Evolutionary conservation across 352 stramenopile genomes (phyloP).

Genomic region (Phytophthora kernoviae): DNA sequence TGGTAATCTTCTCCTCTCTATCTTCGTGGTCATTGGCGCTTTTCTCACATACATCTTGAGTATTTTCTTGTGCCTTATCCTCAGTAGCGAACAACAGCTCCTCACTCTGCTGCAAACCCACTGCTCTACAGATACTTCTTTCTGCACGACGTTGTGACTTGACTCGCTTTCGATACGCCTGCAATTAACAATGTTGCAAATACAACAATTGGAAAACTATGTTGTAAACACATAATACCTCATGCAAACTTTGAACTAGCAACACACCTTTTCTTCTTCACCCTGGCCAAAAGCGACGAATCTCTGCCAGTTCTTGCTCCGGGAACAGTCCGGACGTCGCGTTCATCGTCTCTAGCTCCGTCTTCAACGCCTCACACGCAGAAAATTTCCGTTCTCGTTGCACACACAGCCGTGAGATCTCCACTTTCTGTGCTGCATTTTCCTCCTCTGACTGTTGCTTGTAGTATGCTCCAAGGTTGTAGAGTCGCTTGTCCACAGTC

Average conservation of each 20-base stretch:
- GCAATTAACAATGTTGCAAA: not conserved
- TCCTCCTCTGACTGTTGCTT: not conserved
- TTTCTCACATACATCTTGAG: not conserved
- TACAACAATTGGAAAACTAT: too few species aligned
- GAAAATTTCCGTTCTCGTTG: slow-evolving; percentile 28
- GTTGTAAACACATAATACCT: not conserved
- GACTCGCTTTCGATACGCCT: slow-evolving; percentile 38
- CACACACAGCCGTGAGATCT: slow-evolving; percentile 13
- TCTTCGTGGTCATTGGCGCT: not conserved
- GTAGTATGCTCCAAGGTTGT: not conserved
- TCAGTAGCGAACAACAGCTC: not conserved
- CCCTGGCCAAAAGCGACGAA: slow-evolving; percentile 22
- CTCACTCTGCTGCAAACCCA: slow-evolving; percentile 2
- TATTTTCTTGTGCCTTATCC: not conserved
- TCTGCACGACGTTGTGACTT: slow-evolving; percentile 27
- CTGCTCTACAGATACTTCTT: slow-evolving; percentile 20
- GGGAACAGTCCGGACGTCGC: slow-evolving; percentile 25
- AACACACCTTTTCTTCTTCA: slow-evolving; percentile 40
- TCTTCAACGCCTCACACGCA: slow-evolving; percentile 31
- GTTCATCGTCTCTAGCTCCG: slow-evolving; percentile 29
- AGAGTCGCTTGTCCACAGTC: slow-evolving; percentile 27
- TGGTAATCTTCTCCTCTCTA: not conserved
- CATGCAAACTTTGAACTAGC: not conserved
- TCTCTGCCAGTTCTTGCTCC: slow-evolving; percentile 14
- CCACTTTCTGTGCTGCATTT: not conserved